A percentile compares a stretch with the other conserved stretches of the same genome.
Conservation (phyloP, 2,329 filamentous ascomycete genomes). For the Rhinocladiella similis region DNA sequence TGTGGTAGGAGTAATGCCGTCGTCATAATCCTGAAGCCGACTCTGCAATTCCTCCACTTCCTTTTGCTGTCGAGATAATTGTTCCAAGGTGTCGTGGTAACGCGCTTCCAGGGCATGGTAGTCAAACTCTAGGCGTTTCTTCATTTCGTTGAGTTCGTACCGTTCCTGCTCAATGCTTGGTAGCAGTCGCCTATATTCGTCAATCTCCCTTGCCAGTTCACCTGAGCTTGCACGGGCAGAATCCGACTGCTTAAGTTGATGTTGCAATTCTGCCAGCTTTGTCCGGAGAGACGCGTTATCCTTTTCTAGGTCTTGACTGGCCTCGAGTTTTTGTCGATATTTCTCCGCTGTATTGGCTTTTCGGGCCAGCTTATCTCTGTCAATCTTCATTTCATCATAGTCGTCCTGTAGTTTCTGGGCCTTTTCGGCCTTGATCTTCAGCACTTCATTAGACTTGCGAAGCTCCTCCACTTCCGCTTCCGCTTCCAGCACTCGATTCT, state of each 20-base stretch:
- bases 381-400: slow-evolving; percentile 50
- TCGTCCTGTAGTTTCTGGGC: slow-evolving; percentile 48
- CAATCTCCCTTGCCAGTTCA: slow-evolving; percentile 30
- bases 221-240: slow-evolving; percentile 34
- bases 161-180: slow-evolving; percentile 50
- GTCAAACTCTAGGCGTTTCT: slow-evolving; percentile 50
- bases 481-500: slow-evolving; percentile 61
- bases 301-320: slow-evolving; percentile 50
- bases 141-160: slow-evolving; percentile 48
- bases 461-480: slow-evolving; percentile 47
- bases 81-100: slow-evolving; percentile 44
- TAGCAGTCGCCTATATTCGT: slow-evolving; percentile 44
- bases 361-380: slow-evolving; percentile 46
- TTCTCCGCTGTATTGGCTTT: slow-evolving; percentile 52
- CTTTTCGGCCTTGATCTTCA: slow-evolving; percentile 46
- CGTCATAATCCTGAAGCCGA: slow-evolving; percentile 27
- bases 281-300: slow-evolving; percentile 48
- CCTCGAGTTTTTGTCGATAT: slow-evolving; percentile 51
- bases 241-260: slow-evolving; percentile 48
- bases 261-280: slow-evolving; percentile 48
- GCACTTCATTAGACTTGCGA: slow-evolving; percentile 45
- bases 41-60: slow-evolving; percentile 30
- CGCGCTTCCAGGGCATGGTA: slow-evolving; percentile 48
- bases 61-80: slow-evolving; percentile 32
- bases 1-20: slow-evolving; percentile 16